These are phyloP conservation scores for Phytophthora sansomeana DNA, from an alignment of 352 stramenopile species.

Conservation along the genomic window DNA sequence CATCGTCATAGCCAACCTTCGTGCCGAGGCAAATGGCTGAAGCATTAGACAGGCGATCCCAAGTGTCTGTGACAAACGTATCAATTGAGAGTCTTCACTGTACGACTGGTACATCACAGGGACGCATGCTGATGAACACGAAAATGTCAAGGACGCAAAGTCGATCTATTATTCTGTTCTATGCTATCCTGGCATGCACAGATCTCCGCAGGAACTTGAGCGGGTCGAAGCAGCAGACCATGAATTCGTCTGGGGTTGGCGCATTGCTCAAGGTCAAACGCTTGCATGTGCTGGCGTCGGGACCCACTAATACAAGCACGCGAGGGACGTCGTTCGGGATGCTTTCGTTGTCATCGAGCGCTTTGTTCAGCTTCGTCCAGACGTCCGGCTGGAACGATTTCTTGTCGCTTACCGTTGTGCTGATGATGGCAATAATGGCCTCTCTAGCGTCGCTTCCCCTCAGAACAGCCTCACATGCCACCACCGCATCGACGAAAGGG, in stretches of 20 bases:
- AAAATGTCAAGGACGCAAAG: too few species aligned
- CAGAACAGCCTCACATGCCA: constrained; percentile 28
- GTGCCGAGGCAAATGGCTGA: constrained; percentile 1
- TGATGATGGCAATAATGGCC: constrained; percentile 33
- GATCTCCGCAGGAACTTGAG: constrained; percentile 14
- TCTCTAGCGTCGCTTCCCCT: constrained; percentile 28
- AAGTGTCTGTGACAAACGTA: constrained; percentile 5
- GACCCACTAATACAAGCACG: constrained; percentile 34
- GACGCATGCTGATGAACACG: too few species aligned
- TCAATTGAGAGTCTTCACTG: too few species aligned
- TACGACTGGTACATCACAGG: too few species aligned
- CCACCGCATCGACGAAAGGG: constrained; percentile 32
- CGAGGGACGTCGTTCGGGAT: constrained; percentile 19
- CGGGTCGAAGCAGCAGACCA: constrained; percentile 40
- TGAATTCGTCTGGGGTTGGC: constrained; percentile 20
- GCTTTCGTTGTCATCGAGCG: constrained; percentile 21
- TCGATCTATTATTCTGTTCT: background rate
- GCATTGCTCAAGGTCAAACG: constrained; percentile 22
- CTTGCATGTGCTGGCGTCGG: constrained; percentile 32
- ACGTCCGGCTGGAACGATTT: constrained; percentile 25
- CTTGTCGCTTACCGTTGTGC: constrained; percentile 14
- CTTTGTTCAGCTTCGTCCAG: constrained; percentile 27
- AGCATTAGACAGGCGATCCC: background rate
- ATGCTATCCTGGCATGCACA: constrained; percentile 7
- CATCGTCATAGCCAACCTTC: too few species aligned